Conservation (phyloP, 2,329 filamentous ascomycete genomes). For the Karstenula rhodostoma region DNA sequence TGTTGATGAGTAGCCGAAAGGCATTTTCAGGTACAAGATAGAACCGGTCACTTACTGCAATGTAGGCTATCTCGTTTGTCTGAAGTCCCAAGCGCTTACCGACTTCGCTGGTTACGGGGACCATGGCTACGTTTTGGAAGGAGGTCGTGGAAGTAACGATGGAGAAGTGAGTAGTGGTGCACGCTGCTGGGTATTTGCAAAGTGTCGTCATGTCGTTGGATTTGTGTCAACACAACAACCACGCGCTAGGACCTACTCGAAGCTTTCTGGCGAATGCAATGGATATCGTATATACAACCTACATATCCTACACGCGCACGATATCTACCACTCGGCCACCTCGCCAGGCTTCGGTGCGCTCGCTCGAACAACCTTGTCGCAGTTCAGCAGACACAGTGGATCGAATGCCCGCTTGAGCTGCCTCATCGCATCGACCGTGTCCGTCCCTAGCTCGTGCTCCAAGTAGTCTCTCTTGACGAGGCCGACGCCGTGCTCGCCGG, state of each 20-base stretch:
- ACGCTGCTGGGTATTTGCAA: not conserved
- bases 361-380: constrained; percentile 70
- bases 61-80: not conserved
- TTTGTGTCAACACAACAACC: not conserved
- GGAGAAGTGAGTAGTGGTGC: not conserved
- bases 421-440: constrained; percentile 82
- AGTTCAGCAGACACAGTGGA: constrained; percentile 72
- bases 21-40: no score
- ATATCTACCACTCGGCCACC: constrained; percentile 54
- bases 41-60: not conserved
- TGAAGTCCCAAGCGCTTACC: not conserved
- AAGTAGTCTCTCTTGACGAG: constrained; percentile 87
- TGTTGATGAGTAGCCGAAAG: no score
- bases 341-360: constrained; percentile 60
- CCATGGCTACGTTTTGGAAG: not conserved
- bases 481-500: constrained; percentile 84
- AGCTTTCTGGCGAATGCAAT: not conserved
- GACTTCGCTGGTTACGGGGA: not conserved
- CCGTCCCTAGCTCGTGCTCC: constrained; percentile 76
- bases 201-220: not conserved
- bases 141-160: not conserved
- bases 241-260: not conserved
- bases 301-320: constrained; percentile 4
- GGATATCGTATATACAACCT: constrained; percentile 7
- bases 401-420: constrained; percentile 86